These are phyloP conservation scores for Pseudonitzschia pungens DNA, from an alignment of 108 stramenopile species.

Conservation along the genomic window DNA sequence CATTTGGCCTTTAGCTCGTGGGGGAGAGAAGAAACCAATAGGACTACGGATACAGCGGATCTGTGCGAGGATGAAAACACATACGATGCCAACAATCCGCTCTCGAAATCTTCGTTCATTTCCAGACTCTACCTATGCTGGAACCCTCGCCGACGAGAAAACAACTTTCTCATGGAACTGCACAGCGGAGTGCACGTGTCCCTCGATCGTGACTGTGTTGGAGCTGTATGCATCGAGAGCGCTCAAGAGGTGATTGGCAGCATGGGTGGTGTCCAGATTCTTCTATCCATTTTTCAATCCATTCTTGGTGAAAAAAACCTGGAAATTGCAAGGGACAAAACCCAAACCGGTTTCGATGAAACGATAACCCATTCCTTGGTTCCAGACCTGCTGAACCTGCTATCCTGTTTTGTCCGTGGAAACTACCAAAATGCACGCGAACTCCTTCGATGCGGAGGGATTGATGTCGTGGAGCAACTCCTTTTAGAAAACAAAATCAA, in stretches of 20 bases:
- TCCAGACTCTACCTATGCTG: slow-evolving; percentile 70
- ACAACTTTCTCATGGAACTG: slow-evolving; percentile 47
- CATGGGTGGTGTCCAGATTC: slow-evolving; percentile 69
- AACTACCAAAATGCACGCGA: slow-evolving; percentile 69
- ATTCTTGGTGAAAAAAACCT: slow-evolving; percentile 19
- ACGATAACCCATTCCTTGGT: slow-evolving; percentile 28
- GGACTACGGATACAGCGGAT: slow-evolving; percentile 20
- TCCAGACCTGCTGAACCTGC: slow-evolving; percentile 45
- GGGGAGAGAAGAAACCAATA: neutral
- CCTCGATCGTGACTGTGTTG: slow-evolving; percentile 35
- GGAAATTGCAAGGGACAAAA: slow-evolving; percentile 14
- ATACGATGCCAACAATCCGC: slow-evolving; percentile 5
- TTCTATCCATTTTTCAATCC: slow-evolving; percentile 54
- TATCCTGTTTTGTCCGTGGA: slow-evolving; percentile 67
- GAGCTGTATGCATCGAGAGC: slow-evolving; percentile 51
- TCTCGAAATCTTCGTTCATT: slow-evolving; percentile 40
- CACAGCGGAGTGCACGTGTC: slow-evolving; percentile 55
- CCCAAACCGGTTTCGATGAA: slow-evolving; percentile 9
- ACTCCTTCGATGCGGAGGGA: slow-evolving; percentile 70
- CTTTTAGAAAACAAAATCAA: slow-evolving; percentile 19
- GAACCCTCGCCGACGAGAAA: slow-evolving; percentile 59
- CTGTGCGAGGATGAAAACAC: slow-evolving; percentile 31
- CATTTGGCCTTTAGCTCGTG: slow-evolving; percentile 35
- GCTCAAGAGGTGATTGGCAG: slow-evolving; percentile 58
- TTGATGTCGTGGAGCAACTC: slow-evolving; percentile 64